Percentiles rank a stretch among this genome's conserved stretches.
phyloP scores from a whole-genome alignment of 495 filamentous ascomycete species.

The Darksidea phi region DNA sequence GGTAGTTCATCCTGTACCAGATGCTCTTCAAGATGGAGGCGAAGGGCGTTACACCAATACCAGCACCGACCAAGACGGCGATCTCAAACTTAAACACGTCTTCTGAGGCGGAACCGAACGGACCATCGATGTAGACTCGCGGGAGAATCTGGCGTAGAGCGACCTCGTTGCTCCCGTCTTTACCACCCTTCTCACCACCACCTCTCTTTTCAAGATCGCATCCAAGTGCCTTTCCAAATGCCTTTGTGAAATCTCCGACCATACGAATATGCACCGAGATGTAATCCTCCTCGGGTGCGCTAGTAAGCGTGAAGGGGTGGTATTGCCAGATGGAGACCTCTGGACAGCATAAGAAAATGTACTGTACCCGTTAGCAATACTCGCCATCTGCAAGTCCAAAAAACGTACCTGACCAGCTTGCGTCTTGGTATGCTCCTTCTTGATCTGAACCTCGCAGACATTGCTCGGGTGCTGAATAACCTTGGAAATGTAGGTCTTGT shows the following conservation, averaged over 20 bases:
- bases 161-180: slow-evolving; percentile 63
- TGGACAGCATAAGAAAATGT: slow-evolving; percentile 79
- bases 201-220: slow-evolving; percentile 62
- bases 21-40: slow-evolving; percentile 80
- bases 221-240: slow-evolving; percentile 62
- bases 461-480: slow-evolving; percentile 82
- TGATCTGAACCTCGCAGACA: slow-evolving; percentile 81
- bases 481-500: slow-evolving; percentile 77
- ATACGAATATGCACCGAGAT: slow-evolving; percentile 77
- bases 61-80: slow-evolving; percentile 65
- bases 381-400: background rate
- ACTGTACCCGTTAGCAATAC: slow-evolving; percentile 43
- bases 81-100: slow-evolving; percentile 78
- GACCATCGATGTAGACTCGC: slow-evolving; percentile 74
- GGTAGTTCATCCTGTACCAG: slow-evolving; percentile 84
- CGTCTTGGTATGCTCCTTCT: slow-evolving; percentile 76
- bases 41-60: slow-evolving; percentile 73
- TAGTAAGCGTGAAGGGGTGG: slow-evolving; percentile 76
- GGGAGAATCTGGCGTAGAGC: slow-evolving; percentile 68
- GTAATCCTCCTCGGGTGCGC: slow-evolving; percentile 78
- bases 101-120: slow-evolving; percentile 75
- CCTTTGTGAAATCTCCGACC: slow-evolving; percentile 66
- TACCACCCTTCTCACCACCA: slow-evolving; percentile 42
- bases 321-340: slow-evolving; percentile 78
- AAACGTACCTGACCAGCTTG: slow-evolving; percentile 62